phyloP scores from a whole-genome alignment of 805 yeast genomes.

The Grigorovia humatica region DNA sequence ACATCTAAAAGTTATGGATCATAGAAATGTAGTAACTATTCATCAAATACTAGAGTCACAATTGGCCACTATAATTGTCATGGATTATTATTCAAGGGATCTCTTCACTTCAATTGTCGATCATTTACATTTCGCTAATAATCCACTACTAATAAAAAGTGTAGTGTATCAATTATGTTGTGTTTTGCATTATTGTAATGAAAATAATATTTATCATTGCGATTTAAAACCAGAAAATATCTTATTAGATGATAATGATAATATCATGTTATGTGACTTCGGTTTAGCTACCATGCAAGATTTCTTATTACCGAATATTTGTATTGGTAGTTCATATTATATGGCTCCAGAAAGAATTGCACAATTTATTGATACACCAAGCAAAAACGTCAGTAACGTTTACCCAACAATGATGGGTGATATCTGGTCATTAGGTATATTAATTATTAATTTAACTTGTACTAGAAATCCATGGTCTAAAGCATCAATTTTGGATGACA shows the following conservation, averaged over 20 bases:
- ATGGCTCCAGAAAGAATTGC: conserved; percentile 81
- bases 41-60: conserved; percentile 59
- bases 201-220: conserved; percentile 78
- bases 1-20: conserved; percentile 65
- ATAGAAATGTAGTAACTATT: conserved; percentile 68
- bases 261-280: conserved; percentile 68
- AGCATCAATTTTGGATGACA: conserved; percentile 51
- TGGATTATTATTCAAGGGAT: conserved; percentile 86
- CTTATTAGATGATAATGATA: conserved; percentile 49
- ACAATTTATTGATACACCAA: conserved; percentile 17
- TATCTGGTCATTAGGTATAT: conserved; percentile 78
- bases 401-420: conserved; percentile 70
- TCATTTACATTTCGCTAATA: conserved; percentile 45
- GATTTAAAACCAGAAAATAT: conserved; percentile 95
- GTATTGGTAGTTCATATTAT: conserved; percentile 81
- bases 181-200: conserved; percentile 75
- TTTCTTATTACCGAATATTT: conserved; percentile 53
- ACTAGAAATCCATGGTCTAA: conserved; percentile 87
- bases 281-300: conserved; percentile 68
- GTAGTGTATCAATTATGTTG: conserved; percentile 70
- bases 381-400: conserved; percentile 7
- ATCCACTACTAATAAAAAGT: conserved; percentile 41
- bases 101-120: conserved; percentile 80
- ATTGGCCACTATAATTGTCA: conserved; percentile 52
- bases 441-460: conserved; percentile 69